Conservation (phyloP, 345 rosid species). For the Cardiospermum halicacabum region DNA sequence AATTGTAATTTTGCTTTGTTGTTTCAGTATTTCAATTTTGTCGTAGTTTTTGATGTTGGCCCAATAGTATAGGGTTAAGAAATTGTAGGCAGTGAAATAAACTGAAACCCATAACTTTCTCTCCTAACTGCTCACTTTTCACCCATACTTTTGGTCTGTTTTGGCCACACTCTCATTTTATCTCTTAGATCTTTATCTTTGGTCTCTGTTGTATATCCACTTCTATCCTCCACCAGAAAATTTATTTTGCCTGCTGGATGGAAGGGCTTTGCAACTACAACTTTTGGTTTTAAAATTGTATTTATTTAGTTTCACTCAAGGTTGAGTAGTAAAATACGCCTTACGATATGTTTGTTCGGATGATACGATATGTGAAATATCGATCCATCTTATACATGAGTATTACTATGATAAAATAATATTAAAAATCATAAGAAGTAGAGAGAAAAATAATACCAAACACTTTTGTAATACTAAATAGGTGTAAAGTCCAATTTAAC, state of each 20-base stretch:
- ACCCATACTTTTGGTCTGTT: neutral
- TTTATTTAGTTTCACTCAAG: too few species aligned
- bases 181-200: neutral
- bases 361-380: too few species aligned
- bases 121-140: neutral
- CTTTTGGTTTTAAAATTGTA: neutral
- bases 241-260: neutral
- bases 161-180: neutral
- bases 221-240: neutral
- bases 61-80: neutral
- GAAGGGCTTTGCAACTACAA: neutral
- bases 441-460: too few species aligned
- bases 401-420: too few species aligned
- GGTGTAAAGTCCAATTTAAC: too few species aligned
- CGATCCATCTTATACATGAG: too few species aligned
- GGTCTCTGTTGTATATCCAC: neutral
- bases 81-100: neutral
- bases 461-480: too few species aligned
- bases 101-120: neutral
- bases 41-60: neutral
- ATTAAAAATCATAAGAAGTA: too few species aligned
- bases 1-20: neutral
- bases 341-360: too few species aligned
- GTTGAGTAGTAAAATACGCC: too few species aligned
- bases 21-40: neutral